These are phyloP conservation scores for Salmacisia buchloeana DNA, from an alignment of 1,284 basidiomycete genomes.

Conservation along the genomic window DNA sequence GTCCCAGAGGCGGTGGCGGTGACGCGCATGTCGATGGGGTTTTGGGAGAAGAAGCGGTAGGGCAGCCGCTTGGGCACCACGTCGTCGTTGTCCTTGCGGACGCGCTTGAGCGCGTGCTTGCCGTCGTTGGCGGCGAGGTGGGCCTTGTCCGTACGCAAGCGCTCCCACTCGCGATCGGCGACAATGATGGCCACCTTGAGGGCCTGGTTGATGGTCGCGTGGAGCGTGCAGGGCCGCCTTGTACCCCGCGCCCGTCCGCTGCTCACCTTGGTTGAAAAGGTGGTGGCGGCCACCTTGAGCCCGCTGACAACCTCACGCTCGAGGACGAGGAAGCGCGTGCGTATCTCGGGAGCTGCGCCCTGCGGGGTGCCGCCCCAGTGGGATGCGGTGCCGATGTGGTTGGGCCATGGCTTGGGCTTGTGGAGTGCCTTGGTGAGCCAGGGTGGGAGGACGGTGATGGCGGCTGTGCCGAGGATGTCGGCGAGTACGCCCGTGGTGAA, in stretches of 20 bases:
- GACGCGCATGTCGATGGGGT: neutral
- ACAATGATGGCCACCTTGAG: conserved; percentile 6
- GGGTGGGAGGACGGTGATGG: neutral
- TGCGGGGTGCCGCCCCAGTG: too few species aligned
- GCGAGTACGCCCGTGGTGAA: neutral
- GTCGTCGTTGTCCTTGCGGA: neutral
- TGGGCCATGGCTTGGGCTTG: neutral
- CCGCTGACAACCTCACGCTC: neutral
- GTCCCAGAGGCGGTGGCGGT: too few species aligned
- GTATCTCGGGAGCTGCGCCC: neutral
- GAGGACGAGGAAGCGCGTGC: neutral
- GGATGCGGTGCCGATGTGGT: neutral
- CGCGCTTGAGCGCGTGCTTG: neutral
- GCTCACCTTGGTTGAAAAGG: neutral
- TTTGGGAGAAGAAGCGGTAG: neutral
- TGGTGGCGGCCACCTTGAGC: neutral
- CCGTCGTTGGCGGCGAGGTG: too few species aligned
- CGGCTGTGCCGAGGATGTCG: neutral
- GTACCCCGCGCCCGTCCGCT: too few species aligned
- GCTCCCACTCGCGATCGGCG: neutral
- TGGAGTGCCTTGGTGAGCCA: neutral
- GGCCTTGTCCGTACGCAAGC: too few species aligned
- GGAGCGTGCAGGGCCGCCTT: neutral
- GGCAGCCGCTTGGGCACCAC: neutral
- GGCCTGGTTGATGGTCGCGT: neutral